Evolutionary conservation across 148 eudicot genomes (phyloP), one percentile per base, ranked within the genome.

Genomic region (Pharnaceum exiguum): DNA sequence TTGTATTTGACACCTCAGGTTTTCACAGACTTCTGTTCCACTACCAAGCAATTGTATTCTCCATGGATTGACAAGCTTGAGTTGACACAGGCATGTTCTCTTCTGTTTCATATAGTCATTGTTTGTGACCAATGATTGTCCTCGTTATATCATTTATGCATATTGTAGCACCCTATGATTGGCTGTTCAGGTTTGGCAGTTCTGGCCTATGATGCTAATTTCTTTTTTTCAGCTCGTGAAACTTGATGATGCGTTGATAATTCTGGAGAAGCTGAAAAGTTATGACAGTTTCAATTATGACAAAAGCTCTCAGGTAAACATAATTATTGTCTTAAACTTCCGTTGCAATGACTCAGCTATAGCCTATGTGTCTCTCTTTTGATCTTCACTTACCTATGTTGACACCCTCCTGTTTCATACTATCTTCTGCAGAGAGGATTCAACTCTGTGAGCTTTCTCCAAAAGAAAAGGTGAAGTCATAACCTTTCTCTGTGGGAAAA

Each of bases 141-240:
- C 27, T 32, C 18, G 24, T 36, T 35, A 18, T 29, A 10, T n/a
- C 30, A 51, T 25, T 17, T 5, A 17, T 26, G 21, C n/a, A 44
- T 33, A 2, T 44, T 63, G 15, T 54, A n/a, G n/a, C n/a, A 45
- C 49, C 49, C 49, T 7, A 19, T 15, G 23, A 42, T 23, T 19
- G 10, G 17, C 4, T 46, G 7, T 33, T 12, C 19, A 53, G 30
- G 40, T 42, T 50, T n/a, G n/a, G n/a, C n/a, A n/a, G n/a, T n/a
- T n/a, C n/a, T n/a, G n/a, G n/a, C n/a, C n/a, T n/a, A n/a, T n/a
- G n/a, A n/a, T n/a, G n/a, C n/a, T n/a, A n/a, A n/a, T n/a, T n/a
- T n/a, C n/a, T n/a, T n/a, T n/a, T n/a, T 51, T 55, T 48, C 70
- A 93, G 99, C 73, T 88, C 67, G 84, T 65, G 33, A 63, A 31